A percentile compares a stretch with the other conserved stretches of the same genome.
These are phyloP conservation scores for Neurospora sp. DNA, from an alignment of 495 filamentous ascomycete genomes.

Conservation along the genomic window DNA sequence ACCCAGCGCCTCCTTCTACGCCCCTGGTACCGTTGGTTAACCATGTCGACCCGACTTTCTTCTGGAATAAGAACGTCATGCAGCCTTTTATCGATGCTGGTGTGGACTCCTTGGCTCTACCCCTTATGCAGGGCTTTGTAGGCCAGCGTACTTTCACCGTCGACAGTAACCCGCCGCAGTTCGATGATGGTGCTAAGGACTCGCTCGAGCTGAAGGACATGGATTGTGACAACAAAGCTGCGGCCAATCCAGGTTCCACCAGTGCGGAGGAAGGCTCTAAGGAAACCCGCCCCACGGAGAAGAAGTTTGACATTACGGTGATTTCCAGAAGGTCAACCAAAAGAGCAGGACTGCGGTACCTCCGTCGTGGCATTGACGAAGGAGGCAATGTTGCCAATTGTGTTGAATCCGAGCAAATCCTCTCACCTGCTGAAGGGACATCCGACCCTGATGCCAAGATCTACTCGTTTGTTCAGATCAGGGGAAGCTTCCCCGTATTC, in stretches of 20 bases:
- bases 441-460: conserved; percentile 54
- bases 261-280: conserved; percentile 11
- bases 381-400: conserved; percentile 78
- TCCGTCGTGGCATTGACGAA: conserved; percentile 85
- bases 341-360: conserved; percentile 78
- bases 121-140: conserved; percentile 90
- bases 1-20: conserved; percentile 24
- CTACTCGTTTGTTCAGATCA: conserved; percentile 74
- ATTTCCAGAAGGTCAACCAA: conserved; percentile 79
- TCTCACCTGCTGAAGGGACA: conserved; percentile 46
- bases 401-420: conserved; percentile 89
- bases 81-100: conserved; percentile 62
- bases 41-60: conserved; percentile 70
- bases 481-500: conserved; percentile 84
- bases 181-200: conserved; percentile 27
- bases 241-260: conserved; percentile 10
- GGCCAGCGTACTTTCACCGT: conserved; percentile 74
- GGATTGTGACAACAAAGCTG: conserved; percentile 4
- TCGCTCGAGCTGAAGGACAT: conserved; percentile 33
- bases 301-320: conserved; percentile 64
- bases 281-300: conserved; percentile 29
- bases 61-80: conserved; percentile 79
- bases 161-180: conserved; percentile 35
- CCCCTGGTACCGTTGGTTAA: conserved; percentile 51
- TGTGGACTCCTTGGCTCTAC: conserved; percentile 58